phyloP scores from a whole-genome alignment of 768 basidiomycete species.

The Boletus tomentosulus region DNA sequence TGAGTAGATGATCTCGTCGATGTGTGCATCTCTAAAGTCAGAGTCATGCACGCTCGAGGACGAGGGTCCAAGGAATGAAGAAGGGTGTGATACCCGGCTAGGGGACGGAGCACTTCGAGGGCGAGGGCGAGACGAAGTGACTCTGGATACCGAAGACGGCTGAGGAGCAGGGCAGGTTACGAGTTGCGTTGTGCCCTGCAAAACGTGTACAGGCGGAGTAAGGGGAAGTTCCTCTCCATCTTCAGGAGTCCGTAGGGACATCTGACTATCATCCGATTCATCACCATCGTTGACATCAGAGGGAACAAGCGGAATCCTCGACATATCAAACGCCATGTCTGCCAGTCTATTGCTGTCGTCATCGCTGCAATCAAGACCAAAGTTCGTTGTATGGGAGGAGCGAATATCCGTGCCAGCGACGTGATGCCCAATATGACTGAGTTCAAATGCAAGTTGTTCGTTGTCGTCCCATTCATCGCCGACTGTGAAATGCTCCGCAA shows the following conservation, averaged over 20 bases:
- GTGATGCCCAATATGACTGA: constrained; percentile 6
- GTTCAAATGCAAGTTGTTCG: constrained; percentile 18
- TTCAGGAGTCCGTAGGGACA: constrained; percentile 25
- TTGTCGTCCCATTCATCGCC: constrained; percentile 23
- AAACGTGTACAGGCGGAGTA: neutral
- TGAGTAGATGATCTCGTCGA: constrained; percentile 13
- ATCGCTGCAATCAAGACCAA: constrained; percentile 4
- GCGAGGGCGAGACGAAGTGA: constrained; percentile 25
- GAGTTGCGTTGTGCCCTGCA: neutral
- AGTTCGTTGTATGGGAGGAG: constrained; percentile 7
- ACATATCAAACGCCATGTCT: constrained; percentile 19
- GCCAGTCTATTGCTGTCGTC: constrained; percentile 5
- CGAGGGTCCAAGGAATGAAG: constrained; percentile 4
- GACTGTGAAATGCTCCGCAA: constrained; percentile 21
- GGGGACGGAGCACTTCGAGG: constrained; percentile 16
- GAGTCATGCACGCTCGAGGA: neutral
- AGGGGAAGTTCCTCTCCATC: constrained; percentile 19
- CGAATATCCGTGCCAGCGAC: neutral
- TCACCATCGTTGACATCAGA: constrained; percentile 28
- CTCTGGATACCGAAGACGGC: constrained; percentile 18
- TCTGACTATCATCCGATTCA: constrained; percentile 26
- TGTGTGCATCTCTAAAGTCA: neutral
- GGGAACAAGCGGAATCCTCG: constrained; percentile 17
- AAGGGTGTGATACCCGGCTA: neutral
- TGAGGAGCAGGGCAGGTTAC: neutral